Base-by-base conservation (phyloP, 331 rosid species). In the Rosa hybrid region DNA sequence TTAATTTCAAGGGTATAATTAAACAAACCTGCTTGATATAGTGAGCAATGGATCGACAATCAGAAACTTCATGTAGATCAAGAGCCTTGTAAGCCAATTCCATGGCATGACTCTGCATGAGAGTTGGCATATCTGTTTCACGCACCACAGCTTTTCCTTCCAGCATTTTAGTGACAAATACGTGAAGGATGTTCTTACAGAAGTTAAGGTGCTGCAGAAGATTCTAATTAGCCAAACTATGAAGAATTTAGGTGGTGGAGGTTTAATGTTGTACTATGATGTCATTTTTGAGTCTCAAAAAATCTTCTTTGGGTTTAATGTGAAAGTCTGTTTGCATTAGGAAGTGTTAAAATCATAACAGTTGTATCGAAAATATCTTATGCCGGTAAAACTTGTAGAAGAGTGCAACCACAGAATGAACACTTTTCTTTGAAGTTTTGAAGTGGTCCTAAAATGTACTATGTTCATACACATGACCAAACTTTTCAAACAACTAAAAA, bases 81-180 rank as follows among this genome's bases (percentile, higher is more conserved):
- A 90, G 91, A 60, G 92, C 93, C 84, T 86, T 91, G 82, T 87
- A 91, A 62, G 94, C 90, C 53, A 90, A 86, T 70, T 85, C 94
- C 90, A 87, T 87, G 65, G 86, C 94, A 69, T 76, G 86, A 74
- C 57, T 84, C 86, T 88, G 92, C 89, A 86, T 81, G 68, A 21
- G 70, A 62, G 84, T 81, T 44, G 90, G 75, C 94, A 90, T 90
- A 74, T 93, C 94, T 27, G 90, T 86, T 81, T 90, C 91, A 30
- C 84, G 86, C 83, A 90, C 88, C 80, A 84, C 90, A 20, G 83
- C 91, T 85, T 90, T 93, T 81, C 92, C 94, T 80, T 93, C 93
- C 88, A 90, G 76, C 94, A 91, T 93, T 80, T 89, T 85, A 11
- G n/a, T 45, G 62, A 34, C 51, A 60, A 70, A 48, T 25, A 80